phyloP scores from a whole-genome alignment of 2,329 filamentous ascomycete genomes.

The Colletotrichum destructivum region DNA sequence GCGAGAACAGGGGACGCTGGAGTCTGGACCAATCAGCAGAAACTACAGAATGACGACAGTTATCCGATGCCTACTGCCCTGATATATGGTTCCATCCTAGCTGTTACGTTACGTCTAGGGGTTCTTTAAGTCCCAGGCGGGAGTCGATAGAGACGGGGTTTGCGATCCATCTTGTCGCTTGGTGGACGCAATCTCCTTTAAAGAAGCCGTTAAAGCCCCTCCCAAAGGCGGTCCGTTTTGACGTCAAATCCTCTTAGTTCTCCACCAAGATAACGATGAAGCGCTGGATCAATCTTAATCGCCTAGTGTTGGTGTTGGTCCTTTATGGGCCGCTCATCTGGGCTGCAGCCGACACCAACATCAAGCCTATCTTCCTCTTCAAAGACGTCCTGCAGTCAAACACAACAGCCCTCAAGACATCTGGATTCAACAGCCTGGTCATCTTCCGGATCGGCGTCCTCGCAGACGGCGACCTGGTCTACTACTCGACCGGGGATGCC shows the following conservation, averaged over 20 bases:
- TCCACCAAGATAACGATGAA: neutral
- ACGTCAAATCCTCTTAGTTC: too few species aligned
- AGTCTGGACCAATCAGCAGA: neutral
- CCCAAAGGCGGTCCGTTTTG: too few species aligned
- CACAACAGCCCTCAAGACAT: conserved; percentile 57
- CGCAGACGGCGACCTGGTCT: conserved; percentile 60
- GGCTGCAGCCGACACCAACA: neutral
- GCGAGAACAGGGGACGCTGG: neutral
- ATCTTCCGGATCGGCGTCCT: conserved; percentile 62
- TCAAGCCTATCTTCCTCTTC: conserved; percentile 54
- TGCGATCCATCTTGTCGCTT: neutral
- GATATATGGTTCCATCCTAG: neutral
- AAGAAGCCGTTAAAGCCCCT: neutral
- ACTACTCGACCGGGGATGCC: conserved; percentile 60
- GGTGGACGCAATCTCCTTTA: neutral
- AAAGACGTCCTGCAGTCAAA: conserved; percentile 63
- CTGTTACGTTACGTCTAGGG: conserved; percentile 13
- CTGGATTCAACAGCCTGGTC: conserved; percentile 60
- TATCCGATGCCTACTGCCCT: neutral
- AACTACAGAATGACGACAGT: neutral
- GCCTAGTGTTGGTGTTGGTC: neutral
- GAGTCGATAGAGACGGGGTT: neutral
- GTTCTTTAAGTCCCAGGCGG: neutral
- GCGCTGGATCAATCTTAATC: neutral
- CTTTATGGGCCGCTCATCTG: neutral